Evolutionary conservation across 768 basidiomycete species (phyloP), one percentile per base, ranked within the genome.

Genomic region (Hemileccinum rubropunctum): DNA sequence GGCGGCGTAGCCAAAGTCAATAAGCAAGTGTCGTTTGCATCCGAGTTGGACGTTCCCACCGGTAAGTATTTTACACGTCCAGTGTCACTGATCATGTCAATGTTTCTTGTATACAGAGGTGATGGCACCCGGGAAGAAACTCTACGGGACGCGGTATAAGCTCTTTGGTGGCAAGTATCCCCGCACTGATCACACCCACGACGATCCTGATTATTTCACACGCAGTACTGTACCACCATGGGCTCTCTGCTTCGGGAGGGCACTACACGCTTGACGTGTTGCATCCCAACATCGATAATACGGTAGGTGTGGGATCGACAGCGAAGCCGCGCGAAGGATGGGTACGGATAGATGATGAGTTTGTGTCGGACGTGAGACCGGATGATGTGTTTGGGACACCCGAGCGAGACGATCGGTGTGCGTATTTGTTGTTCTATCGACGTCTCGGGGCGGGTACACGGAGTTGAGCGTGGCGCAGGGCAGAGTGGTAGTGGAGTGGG

Each of bases 231-330:
- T 98, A 98, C 67, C 95, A 99, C 66, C 95, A 99, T 58, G 95
- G 95, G 2, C 73, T 77, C 26, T 89, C 90, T 7, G 92, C 95
- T 0, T 85, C 86, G 1, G 93, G 94, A 3, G 95, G 95, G 1
- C 95, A 98, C 68, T 98, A 98, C 71, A 98, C 95, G 3, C 80
- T 95, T 41, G 88, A 93, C 59, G 88, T 95, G 10, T 73, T 95
- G 2, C 86, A 91, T 58, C 88, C 86, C 3, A 79, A 80, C 55
- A 76, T 84, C 32, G 80, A 77, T 65, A 71, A 76, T 10, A 61
- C 54, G 48, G 40, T 45, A n/a, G 46, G 48, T 5, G 27, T 37
- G 9, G 59, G 59, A 34, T 43, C 54, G 15, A 50, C 41, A 6
- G 48, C 52, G 9, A 64, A 58, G 23, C 71, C 75, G 2, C 74